Base-by-base conservation (phyloP, 2,329 filamentous ascomycete species). In the Sarocladiaceae sp. region DNA sequence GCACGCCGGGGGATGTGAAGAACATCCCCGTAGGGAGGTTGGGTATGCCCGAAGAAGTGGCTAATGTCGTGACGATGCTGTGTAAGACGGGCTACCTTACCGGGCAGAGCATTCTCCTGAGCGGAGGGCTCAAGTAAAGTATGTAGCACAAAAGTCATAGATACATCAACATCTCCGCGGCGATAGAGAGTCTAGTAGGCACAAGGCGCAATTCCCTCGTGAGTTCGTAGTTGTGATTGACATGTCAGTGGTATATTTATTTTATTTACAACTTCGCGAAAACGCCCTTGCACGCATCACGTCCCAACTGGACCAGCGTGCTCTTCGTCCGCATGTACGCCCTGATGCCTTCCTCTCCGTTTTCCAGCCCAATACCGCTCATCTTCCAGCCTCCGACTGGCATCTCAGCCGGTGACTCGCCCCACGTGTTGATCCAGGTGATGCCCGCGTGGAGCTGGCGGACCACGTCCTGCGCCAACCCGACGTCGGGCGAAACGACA, bases 391-490 rank as follows among this genome's bases (percentile, higher is more conserved):
- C 88, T 9, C 88, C 88, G 0, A 95, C 88, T 2, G 85, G 84
- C 89, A 95, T 95, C 70, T 95, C 88, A 0, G 89, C 87, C 0
- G 88, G 88, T 40, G 78, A 83, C 68, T 95, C 88, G n/a, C 89
- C 88, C 89, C 89, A 95, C 0, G 86, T 89, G 62, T 95, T 95
- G 43, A 95, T 74, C 88, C 88, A 95, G 1, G 87, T 94, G 56
- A 95, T 95, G 26, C 88, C 88, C 0, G 88, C 88, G 58, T 94
- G 76, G 4, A 95, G 68, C 56, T 78, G 73, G 19, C 76, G 73
- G 33, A 91, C 72, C 1, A 91, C 76, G 33, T 76, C 70, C 56
- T 95, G 87, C 45, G 85, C 88, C 39, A 74, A 59, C 53, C 86
- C 83, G 43, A 95, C 63, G 52, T 94, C 79, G 47, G 76, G 78